Evolutionary conservation across 495 filamentous ascomycete species (phyloP).

Genomic region (Podospora australis): DNA sequence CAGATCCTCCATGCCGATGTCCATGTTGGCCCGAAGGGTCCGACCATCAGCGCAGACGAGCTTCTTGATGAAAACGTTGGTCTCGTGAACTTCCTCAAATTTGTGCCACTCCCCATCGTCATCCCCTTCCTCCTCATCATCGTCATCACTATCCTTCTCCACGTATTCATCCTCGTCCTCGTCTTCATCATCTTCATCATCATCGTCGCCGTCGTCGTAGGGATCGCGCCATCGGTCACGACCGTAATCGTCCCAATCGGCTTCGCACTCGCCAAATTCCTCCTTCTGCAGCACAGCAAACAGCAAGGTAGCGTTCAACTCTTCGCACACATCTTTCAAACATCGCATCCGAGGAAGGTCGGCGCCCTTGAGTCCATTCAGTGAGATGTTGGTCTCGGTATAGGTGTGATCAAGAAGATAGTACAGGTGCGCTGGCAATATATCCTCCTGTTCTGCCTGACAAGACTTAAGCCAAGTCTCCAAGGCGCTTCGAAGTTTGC

Average conservation of each 20-base stretch:
- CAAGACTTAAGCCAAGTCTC: constrained; percentile 13
- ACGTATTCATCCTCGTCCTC: constrained; percentile 11
- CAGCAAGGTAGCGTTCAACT: constrained; percentile 31
- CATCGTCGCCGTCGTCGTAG: not conserved
- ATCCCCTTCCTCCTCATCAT: constrained; percentile 9
- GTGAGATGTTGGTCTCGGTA: constrained; percentile 34
- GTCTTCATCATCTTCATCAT: constrained; percentile 13
- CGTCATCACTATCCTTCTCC: constrained; percentile 4
- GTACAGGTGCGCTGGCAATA: constrained; percentile 15
- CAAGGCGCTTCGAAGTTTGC: constrained; percentile 19
- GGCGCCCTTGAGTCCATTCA: constrained; percentile 33
- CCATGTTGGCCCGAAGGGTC: constrained; percentile 14
- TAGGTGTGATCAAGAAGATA: constrained; percentile 45
- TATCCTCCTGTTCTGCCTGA: not conserved
- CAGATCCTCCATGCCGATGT: constrained; percentile 14
- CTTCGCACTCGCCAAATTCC: constrained; percentile 14
- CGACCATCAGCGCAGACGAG: constrained; percentile 25
- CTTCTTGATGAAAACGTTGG: constrained; percentile 12
- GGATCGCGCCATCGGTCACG: too few relatives aligned
- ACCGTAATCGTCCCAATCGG: not conserved
- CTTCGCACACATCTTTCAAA: constrained; percentile 28
- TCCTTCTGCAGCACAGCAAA: constrained; percentile 31
- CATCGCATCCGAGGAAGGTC: constrained; percentile 28
- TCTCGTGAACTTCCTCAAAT: constrained; percentile 20
- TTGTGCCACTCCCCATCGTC: constrained; percentile 7